Conservation (phyloP, 305 asterid genomes). For the Fraxinus albicans region DNA sequence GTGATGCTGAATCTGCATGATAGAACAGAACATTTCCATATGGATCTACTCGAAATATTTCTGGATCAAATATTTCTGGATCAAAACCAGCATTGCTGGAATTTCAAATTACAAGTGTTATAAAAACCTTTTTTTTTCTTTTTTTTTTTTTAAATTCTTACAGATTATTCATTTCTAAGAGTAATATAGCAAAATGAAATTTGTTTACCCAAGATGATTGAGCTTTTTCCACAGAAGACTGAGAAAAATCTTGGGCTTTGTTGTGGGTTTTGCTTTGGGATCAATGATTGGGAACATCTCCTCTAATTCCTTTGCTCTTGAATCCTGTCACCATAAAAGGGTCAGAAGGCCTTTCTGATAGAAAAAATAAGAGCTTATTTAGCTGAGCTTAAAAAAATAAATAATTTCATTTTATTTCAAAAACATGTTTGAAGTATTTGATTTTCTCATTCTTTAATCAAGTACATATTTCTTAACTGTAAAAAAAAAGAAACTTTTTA, state of each 20-base stretch:
- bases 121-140: background rate
- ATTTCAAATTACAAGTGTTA: background rate
- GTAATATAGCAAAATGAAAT: background rate
- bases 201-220: conserved; percentile 86
- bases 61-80: conserved; percentile 94
- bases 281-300: conserved; percentile 69
- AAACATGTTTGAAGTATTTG: background rate
- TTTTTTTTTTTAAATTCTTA: background rate
- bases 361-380: background rate
- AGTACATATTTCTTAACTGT: background rate
- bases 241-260: conserved; percentile 71
- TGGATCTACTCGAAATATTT: conserved; percentile 81
- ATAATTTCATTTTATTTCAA: background rate
- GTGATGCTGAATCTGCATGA: conserved; percentile 97
- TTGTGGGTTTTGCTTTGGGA: conserved; percentile 64
- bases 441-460: background rate
- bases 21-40: conserved; percentile 84
- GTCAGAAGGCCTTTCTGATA: background rate
- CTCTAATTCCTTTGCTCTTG: conserved; percentile 61
- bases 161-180: background rate
- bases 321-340: conserved; percentile 45
- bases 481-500: too few species aligned
- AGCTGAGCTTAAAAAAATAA: background rate
- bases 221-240: conserved; percentile 91
- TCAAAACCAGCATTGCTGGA: conserved; percentile 97